Percentiles rank a stretch among this genome's conserved stretches.
These are phyloP conservation scores for Pythium dissotocum DNA, from an alignment of 352 stramenopile species.

Conservation along the genomic window DNA sequence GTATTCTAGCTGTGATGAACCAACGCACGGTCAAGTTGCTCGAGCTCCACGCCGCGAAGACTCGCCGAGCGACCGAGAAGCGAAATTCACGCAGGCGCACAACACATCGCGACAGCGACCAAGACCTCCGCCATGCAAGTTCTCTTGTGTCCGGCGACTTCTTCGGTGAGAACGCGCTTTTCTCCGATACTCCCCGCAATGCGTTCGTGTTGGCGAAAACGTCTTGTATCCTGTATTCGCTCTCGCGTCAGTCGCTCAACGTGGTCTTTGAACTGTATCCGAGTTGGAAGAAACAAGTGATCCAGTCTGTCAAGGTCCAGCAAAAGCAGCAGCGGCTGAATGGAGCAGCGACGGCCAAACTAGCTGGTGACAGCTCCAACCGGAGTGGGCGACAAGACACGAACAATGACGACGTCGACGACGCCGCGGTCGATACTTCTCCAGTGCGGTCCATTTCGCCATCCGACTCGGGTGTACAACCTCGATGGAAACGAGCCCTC, in stretches of 20 bases:
- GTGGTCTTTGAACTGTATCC: constrained; percentile 53
- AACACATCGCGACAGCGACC: not conserved
- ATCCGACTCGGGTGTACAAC: not conserved
- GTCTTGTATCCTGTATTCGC: constrained; percentile 48
- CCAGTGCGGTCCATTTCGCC: not conserved
- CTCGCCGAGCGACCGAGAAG: not conserved
- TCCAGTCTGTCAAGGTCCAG: constrained; percentile 48
- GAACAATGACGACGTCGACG: constrained; percentile 6
- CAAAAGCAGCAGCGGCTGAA: constrained; percentile 41
- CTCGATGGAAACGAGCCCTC: not conserved
- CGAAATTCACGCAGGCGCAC: not conserved
- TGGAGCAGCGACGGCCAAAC: not conserved
- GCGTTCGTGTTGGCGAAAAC: constrained; percentile 43
- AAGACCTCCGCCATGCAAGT: constrained; percentile 30
- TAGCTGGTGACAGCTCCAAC: not conserved
- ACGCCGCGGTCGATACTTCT: not conserved
- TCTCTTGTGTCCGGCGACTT: constrained; percentile 39
- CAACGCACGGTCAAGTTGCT: constrained; percentile 6
- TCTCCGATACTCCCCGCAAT: constrained; percentile 42
- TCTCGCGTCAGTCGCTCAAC: constrained; percentile 47
- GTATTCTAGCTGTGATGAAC: constrained; percentile 39
- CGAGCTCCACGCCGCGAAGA: not conserved
- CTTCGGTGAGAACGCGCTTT: constrained; percentile 53
- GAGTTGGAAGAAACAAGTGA: constrained; percentile 50
- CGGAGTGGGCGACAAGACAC: constrained; percentile 5